A percentile compares a stretch with the other conserved stretches of the same genome.
Evolutionary conservation across 2,329 filamentous ascomycete genomes (phyloP).

Genomic region (Blastomyces gilchristii): DNA sequence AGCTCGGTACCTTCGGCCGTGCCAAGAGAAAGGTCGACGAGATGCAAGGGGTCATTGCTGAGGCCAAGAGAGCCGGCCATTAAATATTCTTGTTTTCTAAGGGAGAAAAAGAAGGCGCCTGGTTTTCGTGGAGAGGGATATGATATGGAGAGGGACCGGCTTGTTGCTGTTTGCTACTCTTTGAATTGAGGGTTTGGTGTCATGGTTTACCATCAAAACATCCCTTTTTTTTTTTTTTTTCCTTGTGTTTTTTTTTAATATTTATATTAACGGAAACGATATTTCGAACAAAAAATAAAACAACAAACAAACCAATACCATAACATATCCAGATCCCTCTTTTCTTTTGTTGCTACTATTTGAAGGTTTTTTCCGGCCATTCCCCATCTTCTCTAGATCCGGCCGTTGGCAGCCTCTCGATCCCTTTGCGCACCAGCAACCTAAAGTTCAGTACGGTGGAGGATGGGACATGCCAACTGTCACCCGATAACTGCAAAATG

Average conservation of each 20-base stretch:
- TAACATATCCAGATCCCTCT: background rate
- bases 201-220: background rate
- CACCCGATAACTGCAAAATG: background rate
- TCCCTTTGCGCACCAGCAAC: background rate
- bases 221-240: conserved; percentile 18
- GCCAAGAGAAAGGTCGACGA: conserved; percentile 99
- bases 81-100: conserved; percentile 35
- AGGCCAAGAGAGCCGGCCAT: conserved; percentile 68
- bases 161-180: conserved; percentile 1
- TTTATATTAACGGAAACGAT: conserved; percentile 1
- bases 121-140: background rate
- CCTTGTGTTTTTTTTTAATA: conserved; percentile 10
- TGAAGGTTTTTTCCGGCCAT: background rate
- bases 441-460: background rate
- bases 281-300: conserved; percentile 9
- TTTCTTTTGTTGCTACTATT: background rate
- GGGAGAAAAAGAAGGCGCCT: background rate
- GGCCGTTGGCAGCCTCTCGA: background rate
- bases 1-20: conserved; percentile 97
- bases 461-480: background rate
- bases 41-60: conserved; percentile 94
- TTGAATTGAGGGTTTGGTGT: conserved; percentile 6
- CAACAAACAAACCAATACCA: background rate
- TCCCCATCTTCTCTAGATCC: background rate
- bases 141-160: background rate